Percentiles rank a stretch among this genome's conserved stretches.
These are phyloP conservation scores for Porcisia deanei DNA, from an alignment of 208 protist species.

Conservation along the genomic window DNA sequence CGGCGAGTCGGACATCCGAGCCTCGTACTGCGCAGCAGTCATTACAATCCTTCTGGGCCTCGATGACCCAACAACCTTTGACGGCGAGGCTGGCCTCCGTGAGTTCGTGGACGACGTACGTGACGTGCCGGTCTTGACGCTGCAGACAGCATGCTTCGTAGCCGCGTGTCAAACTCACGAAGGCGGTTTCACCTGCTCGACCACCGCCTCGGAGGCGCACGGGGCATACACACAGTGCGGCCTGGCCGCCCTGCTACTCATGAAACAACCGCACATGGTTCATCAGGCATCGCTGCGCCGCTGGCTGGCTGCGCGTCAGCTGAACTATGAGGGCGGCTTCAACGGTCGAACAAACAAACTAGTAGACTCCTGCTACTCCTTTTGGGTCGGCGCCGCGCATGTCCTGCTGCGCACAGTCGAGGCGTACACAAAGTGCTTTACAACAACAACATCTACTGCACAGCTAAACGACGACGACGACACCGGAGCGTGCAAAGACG, in stretches of 20 bases:
- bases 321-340: constrained; percentile 90
- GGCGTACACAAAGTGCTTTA: constrained; percentile 36
- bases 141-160: constrained; percentile 62
- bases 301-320: constrained; percentile 85
- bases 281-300: constrained; percentile 53
- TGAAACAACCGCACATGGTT: constrained; percentile 55
- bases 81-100: constrained; percentile 2
- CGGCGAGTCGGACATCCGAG: constrained; percentile 89
- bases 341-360: constrained; percentile 97
- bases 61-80: constrained; percentile 47
- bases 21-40: constrained; percentile 85
- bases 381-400: constrained; percentile 94
- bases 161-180: constrained; percentile 90
- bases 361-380: constrained; percentile 98
- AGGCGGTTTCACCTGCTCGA: constrained; percentile 83
- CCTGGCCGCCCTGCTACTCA: constrained; percentile 71
- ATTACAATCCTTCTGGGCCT: constrained; percentile 72
- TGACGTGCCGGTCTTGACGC: constrained; percentile 42
- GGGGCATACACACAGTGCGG: constrained; percentile 94
- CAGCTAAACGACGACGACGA: not conserved
- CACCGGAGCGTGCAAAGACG: not conserved
- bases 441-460: not conserved
- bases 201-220: constrained; percentile 81
- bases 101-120: constrained; percentile 34
- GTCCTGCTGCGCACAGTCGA: constrained; percentile 62